Evolutionary conservation across 768 basidiomycete species (phyloP).

Genomic region (Tricholoma hemisulphureum): DNA sequence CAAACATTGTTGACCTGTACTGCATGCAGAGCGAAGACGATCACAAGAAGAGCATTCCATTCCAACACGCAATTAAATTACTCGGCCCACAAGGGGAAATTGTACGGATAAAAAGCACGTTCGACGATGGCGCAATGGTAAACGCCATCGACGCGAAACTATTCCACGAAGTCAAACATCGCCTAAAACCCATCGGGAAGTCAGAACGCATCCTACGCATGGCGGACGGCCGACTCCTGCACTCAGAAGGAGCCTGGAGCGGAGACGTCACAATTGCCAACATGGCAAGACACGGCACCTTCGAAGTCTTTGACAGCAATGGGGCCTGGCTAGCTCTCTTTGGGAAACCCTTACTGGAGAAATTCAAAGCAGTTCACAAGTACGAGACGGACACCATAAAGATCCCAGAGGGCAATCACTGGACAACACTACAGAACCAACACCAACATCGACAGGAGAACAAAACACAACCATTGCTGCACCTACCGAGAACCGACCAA

Average conservation of each 20-base stretch:
- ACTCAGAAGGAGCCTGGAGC: neutral
- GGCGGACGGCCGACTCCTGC: neutral
- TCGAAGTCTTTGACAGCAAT: too few relatives aligned
- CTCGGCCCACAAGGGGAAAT: neutral
- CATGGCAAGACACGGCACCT: too few relatives aligned
- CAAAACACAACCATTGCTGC: too few relatives aligned
- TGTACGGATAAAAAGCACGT: neutral
- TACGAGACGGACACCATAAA: neutral
- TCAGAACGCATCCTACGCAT: neutral
- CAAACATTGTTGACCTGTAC: neutral
- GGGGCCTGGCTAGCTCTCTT: too few relatives aligned
- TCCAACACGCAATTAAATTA: neutral
- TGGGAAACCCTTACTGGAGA: neutral
- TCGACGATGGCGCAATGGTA: neutral
- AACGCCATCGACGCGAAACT: neutral
- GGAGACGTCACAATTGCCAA: too few relatives aligned
- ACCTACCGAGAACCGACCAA: neutral
- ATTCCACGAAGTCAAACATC: neutral
- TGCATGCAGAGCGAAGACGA: neutral
- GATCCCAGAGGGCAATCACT: neutral
- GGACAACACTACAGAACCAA: too few relatives aligned
- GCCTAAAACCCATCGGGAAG: neutral
- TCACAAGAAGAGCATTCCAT: neutral
- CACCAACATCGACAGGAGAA: neutral
- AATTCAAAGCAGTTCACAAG: neutral